These are phyloP conservation scores for Hypoxylon cercidicola DNA, from an alignment of 495 filamentous ascomycete genomes.

Conservation along the genomic window DNA sequence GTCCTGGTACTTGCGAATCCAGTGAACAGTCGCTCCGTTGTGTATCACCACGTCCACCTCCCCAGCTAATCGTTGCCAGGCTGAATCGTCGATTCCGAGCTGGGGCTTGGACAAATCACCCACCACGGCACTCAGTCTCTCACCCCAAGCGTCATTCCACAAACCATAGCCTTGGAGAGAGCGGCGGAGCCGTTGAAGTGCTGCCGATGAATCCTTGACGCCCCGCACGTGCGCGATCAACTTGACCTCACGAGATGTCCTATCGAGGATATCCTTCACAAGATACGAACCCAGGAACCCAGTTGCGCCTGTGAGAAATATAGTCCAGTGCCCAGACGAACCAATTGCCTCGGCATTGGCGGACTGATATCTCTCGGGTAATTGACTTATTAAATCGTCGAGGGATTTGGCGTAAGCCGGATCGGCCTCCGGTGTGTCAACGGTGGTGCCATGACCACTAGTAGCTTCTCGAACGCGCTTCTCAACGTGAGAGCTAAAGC, in stretches of 20 bases:
- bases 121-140: conserved; percentile 69
- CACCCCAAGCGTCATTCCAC: conserved; percentile 78
- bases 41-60: conserved; percentile 85
- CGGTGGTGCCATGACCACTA: conserved; percentile 44
- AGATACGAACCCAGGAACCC: conserved; percentile 91
- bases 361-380: conserved; percentile 51
- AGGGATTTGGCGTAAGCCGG: conserved; percentile 73
- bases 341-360: conserved; percentile 46
- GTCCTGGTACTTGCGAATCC: conserved; percentile 82
- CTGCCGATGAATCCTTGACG: conserved; percentile 62
- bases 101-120: conserved; percentile 78
- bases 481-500: conserved; percentile 81
- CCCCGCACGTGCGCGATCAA: conserved; percentile 82
- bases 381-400: conserved; percentile 51
- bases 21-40: conserved; percentile 90
- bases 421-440: conserved; percentile 66
- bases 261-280: conserved; percentile 75
- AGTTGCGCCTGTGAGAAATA: conserved; percentile 91
- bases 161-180: conserved; percentile 78
- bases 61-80: conserved; percentile 71
- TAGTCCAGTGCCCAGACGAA: conserved; percentile 58
- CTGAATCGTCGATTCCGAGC: conserved; percentile 71
- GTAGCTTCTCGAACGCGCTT: conserved; percentile 43
- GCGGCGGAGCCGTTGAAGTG: conserved; percentile 60
- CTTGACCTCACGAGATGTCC: conserved; percentile 65